Conservation (phyloP, 768 basidiomycete species). For the Fomitopsis pulvina region DNA sequence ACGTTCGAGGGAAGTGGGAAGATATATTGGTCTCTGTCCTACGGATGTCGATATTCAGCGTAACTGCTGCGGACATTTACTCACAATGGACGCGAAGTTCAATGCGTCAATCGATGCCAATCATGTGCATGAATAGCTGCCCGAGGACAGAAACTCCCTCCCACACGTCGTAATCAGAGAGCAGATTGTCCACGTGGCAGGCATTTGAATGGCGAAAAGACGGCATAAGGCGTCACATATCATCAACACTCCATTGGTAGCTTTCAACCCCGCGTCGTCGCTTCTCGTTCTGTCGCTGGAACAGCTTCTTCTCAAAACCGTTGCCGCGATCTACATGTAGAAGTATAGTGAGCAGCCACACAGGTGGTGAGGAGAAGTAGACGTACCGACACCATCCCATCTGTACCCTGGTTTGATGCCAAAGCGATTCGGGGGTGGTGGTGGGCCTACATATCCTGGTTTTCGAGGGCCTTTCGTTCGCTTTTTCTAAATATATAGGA, state of each 20-base stretch:
- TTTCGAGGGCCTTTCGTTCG: conserved; percentile 64
- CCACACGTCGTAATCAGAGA: too few relatives aligned
- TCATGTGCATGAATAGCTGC: too few relatives aligned
- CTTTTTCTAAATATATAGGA: conserved; percentile 54
- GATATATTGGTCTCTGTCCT: too few relatives aligned
- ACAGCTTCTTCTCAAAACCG: conserved; percentile 90
- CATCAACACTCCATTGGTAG: conserved; percentile 85
- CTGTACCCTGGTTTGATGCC: conserved; percentile 92
- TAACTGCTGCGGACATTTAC: too few relatives aligned
- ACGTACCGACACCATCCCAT: conserved; percentile 95
- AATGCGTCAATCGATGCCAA: too few relatives aligned
- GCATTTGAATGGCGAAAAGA: background rate
- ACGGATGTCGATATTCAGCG: too few relatives aligned
- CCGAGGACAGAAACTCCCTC: too few relatives aligned
- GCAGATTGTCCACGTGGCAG: too few relatives aligned
- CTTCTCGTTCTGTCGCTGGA: conserved; percentile 75
- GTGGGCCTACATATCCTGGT: conserved; percentile 84
- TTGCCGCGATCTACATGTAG: conserved; percentile 68
- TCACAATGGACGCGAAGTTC: too few relatives aligned
- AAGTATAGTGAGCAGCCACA: background rate
- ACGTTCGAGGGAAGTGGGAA: too few relatives aligned
- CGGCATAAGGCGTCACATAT: conserved; percentile 55
- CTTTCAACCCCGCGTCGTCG: conserved; percentile 66
- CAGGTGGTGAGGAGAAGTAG: background rate
- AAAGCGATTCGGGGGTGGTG: conserved; percentile 91